phyloP scores from a whole-genome alignment of 176 grass and related monocot species.

The Thinopyrum elongatum region DNA sequence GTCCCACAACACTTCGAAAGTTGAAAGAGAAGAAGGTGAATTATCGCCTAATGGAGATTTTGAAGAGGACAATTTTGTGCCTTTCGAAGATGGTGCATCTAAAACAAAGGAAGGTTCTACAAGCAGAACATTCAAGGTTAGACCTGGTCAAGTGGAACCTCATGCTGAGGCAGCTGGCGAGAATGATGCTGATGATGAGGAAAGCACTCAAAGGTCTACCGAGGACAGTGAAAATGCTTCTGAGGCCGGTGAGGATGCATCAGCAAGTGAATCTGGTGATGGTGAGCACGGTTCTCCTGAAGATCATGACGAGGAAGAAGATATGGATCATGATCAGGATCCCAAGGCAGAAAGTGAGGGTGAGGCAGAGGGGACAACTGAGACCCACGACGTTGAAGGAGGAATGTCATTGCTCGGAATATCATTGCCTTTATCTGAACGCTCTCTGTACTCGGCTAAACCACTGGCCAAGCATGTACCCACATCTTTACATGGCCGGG shows the following conservation, averaged over 20 bases:
- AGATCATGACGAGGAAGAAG: slow-evolving; percentile 94
- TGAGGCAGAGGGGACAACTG: slow-evolving; percentile 79
- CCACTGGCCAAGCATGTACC: slow-evolving; percentile 86
- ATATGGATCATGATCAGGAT: slow-evolving; percentile 82
- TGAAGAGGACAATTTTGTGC: slow-evolving; percentile 89
- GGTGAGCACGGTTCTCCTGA: slow-evolving; percentile 89
- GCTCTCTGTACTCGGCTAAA: slow-evolving; percentile 72
- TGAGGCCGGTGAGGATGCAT: slow-evolving; percentile 87
- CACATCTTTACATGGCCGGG: slow-evolving; percentile 57
- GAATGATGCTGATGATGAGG: slow-evolving; percentile 95
- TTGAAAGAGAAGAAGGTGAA: slow-evolving; percentile 99
- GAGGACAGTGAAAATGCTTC: slow-evolving; percentile 96
- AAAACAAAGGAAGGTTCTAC: slow-evolving; percentile 58
- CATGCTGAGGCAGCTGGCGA: slow-evolving; percentile 63
- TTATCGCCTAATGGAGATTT: slow-evolving; percentile 93
- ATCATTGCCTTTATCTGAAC: slow-evolving; percentile 66
- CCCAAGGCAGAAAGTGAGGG: slow-evolving; percentile 88
- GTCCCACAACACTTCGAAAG: slow-evolving; percentile 51
- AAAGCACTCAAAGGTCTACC: slow-evolving; percentile 86
- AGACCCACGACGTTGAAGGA: slow-evolving; percentile 64
- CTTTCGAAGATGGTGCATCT: slow-evolving; percentile 57
- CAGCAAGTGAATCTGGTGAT: slow-evolving; percentile 91
- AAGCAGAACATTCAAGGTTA: slow-evolving; percentile 49
- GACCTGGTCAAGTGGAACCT: slow-evolving; percentile 46
- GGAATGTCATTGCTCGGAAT: slow-evolving; percentile 49